phyloP scores from a whole-genome alignment of 73 alveolate genomes.

The Tetrahymena elliotti region DNA sequence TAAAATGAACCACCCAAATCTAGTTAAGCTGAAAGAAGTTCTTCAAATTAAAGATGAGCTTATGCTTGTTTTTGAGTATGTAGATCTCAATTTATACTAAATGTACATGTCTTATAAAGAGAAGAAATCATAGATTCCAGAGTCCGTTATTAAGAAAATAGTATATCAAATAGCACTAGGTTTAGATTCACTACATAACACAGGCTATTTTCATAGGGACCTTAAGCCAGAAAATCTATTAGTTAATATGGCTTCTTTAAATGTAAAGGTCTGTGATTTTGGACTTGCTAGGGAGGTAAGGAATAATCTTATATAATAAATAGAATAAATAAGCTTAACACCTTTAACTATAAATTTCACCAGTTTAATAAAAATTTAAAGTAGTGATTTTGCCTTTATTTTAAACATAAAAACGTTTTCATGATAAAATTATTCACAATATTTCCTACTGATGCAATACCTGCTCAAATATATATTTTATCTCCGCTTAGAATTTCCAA shows the following conservation, averaged over 20 bases:
- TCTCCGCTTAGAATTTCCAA: not conserved
- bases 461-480: no score
- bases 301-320: not conserved
- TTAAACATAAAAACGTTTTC: not conserved
- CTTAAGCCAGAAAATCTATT: conserved; percentile 75
- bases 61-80: conserved; percentile 85
- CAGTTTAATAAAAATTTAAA: not conserved
- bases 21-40: conserved; percentile 88
- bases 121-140: conserved; percentile 61
- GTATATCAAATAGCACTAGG: conserved; percentile 86
- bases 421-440: no score
- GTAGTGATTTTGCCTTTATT: not conserved
- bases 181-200: conserved; percentile 88
- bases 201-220: conserved; percentile 91
- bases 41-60: conserved; percentile 79
- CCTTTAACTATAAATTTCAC: not conserved
- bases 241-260: conserved; percentile 64
- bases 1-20: conserved; percentile 86
- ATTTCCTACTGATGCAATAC: no score
- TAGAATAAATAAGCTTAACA: not conserved
- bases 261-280: conserved; percentile 94
- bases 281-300: conserved; percentile 97
- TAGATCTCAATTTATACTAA: conserved; percentile 74
- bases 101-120: conserved; percentile 57
- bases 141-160: conserved; percentile 70